These are phyloP conservation scores for Pseudozyma thailandica DNA, from an alignment of 1,284 basidiomycete genomes.

Conservation along the genomic window DNA sequence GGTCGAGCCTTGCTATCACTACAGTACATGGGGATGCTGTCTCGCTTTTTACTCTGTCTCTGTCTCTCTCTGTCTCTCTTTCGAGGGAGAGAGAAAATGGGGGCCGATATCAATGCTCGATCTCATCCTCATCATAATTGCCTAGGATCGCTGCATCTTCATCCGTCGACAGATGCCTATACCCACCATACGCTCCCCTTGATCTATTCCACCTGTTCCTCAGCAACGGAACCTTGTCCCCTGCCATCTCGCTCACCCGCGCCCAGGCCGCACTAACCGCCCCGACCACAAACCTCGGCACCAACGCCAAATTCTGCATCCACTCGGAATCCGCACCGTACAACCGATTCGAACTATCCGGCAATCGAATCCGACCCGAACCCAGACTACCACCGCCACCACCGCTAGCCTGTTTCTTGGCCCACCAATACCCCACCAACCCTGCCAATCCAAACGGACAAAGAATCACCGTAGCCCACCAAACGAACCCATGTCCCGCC, in stretches of 20 bases:
- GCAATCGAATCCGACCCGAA: constrained; percentile 36
- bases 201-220: constrained; percentile 22
- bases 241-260: constrained; percentile 29
- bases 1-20: too few species aligned
- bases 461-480: constrained; percentile 61
- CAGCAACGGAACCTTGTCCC: constrained; percentile 52
- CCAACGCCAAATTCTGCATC: constrained; percentile 72
- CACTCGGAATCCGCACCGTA: constrained; percentile 73
- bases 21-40: too few species aligned
- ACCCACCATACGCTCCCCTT: constrained; percentile 55
- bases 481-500: constrained; percentile 56
- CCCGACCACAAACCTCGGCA: constrained; percentile 45
- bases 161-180: constrained; percentile 61
- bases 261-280: constrained; percentile 37
- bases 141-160: constrained; percentile 64
- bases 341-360: constrained; percentile 53
- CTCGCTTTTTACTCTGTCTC: too few species aligned
- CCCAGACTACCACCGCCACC: constrained; percentile 1
- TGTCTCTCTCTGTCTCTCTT: too few species aligned
- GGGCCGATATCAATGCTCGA: constrained; percentile 37
- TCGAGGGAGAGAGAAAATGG: too few species aligned
- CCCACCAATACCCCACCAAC: constrained; percentile 59
- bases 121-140: constrained; percentile 62
- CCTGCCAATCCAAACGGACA: constrained; percentile 50
- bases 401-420: constrained; percentile 72